These are phyloP conservation scores for Mollisia scopiformis DNA, from an alignment of 2,329 filamentous ascomycete species.

Conservation along the genomic window DNA sequence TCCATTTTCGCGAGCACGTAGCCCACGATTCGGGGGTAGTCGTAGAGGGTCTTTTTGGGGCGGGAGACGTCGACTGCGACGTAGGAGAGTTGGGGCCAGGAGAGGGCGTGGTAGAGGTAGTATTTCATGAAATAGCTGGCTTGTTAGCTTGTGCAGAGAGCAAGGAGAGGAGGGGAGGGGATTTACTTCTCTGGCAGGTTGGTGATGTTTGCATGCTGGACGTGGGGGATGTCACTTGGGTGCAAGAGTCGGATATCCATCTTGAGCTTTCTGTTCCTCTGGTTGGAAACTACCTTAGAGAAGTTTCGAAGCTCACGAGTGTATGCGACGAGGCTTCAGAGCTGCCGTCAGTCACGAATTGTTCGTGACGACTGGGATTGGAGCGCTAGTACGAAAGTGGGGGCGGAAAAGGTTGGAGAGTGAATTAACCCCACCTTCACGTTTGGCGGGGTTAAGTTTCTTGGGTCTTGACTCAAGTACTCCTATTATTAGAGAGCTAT, in stretches of 20 bases:
- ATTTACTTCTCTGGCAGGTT: constrained; percentile 87
- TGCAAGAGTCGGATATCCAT: constrained; percentile 94
- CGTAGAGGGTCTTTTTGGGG: constrained; percentile 75
- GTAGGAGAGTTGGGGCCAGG: constrained; percentile 96
- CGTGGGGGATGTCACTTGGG: constrained; percentile 82
- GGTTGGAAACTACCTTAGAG: neutral
- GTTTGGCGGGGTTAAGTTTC: constrained; percentile 23
- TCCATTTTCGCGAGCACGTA: constrained; percentile 99
- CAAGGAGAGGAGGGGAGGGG: neutral
- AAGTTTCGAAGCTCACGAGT: neutral
- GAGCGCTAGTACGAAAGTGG: constrained; percentile 20
- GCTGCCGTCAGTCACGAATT: neutral
- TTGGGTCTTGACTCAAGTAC: too few relatives aligned
- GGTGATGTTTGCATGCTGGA: constrained; percentile 98
- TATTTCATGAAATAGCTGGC: constrained; percentile 94
- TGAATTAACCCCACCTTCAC: neutral
- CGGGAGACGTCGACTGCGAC: constrained; percentile 92
- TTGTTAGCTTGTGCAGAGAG: constrained; percentile 6
- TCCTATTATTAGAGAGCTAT: too few relatives aligned
- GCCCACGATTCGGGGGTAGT: constrained; percentile 96
- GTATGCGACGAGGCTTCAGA: neutral
- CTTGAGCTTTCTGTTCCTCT: constrained; percentile 37
- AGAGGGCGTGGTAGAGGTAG: constrained; percentile 98
- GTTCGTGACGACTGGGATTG: constrained; percentile 12
- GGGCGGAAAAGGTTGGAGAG: neutral